These are phyloP conservation scores for Ehretia macrophylla DNA, from an alignment of 257 asterid species.

Conservation along the genomic window DNA sequence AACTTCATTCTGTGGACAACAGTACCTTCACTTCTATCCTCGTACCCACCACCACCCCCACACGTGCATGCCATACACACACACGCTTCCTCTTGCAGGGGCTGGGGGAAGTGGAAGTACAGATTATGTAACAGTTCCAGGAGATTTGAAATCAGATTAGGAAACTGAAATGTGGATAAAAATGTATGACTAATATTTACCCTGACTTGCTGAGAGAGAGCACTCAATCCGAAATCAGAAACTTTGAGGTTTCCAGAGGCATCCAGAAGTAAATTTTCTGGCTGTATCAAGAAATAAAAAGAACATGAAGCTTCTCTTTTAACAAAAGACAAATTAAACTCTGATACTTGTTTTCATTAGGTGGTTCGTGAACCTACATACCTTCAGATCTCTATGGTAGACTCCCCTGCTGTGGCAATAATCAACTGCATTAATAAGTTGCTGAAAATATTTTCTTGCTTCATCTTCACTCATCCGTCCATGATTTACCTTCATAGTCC, in stretches of 20 bases:
- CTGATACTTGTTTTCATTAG: slow-evolving; percentile 39
- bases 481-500: slow-evolving; percentile 63
- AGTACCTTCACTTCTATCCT: no score
- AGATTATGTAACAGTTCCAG: no score
- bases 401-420: slow-evolving; percentile 98
- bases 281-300: slow-evolving; percentile 42
- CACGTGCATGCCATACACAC: no score
- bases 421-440: slow-evolving; percentile 85
- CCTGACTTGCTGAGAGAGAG: slow-evolving; percentile 95
- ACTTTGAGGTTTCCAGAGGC: slow-evolving; percentile 81
- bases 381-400: slow-evolving; percentile 93
- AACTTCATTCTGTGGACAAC: no score
- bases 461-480: slow-evolving; percentile 88
- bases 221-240: slow-evolving; percentile 95
- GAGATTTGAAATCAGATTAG: neutral
- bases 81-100: no score
- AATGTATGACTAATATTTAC: slow-evolving; percentile 29
- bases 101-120: no score
- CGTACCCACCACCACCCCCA: no score
- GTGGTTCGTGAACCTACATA: slow-evolving; percentile 53
- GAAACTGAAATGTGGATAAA: neutral
- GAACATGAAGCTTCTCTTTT: slow-evolving; percentile 21
- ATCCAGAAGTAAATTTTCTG: slow-evolving; percentile 81
- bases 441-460: slow-evolving; percentile 90
- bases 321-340: neutral